Percentiles rank a stretch among this genome's conserved stretches.
phyloP scores from a whole-genome alignment of 2,329 filamentous ascomycete species.

The Apiospora phragmitis region DNA sequence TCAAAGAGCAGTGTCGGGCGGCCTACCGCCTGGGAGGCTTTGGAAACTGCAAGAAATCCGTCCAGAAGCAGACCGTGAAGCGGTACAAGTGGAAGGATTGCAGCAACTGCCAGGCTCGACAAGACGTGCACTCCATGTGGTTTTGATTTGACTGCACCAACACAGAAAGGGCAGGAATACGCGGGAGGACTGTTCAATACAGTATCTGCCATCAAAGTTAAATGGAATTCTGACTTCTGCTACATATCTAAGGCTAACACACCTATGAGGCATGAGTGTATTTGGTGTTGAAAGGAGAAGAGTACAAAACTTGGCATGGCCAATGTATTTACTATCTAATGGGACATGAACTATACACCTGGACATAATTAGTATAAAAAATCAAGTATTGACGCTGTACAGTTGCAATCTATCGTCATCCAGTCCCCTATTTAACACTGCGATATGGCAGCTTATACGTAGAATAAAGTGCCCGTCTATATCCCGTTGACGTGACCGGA shows the following conservation, averaged over 20 bases:
- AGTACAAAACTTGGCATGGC: neutral
- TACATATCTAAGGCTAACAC: neutral
- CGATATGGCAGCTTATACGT: neutral
- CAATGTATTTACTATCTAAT: neutral
- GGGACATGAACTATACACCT: neutral
- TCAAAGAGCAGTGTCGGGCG: neutral
- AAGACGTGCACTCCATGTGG: constrained; percentile 11
- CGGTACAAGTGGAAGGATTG: constrained; percentile 10
- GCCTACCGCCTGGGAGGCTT: constrained; percentile 5
- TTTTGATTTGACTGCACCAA: neutral
- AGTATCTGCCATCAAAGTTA: neutral
- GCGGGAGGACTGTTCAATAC: neutral
- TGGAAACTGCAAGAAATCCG: neutral
- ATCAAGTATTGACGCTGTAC: neutral
- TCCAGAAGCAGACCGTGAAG: neutral
- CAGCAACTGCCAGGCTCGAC: neutral
- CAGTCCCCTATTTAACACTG: neutral
- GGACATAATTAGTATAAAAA: neutral
- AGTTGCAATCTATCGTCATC: neutral
- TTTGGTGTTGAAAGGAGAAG: too few species aligned
- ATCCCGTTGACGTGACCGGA: too few species aligned
- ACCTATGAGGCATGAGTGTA: neutral
- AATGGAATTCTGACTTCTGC: too few species aligned
- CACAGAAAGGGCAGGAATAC: too few species aligned
- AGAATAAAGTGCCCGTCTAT: too few species aligned